Evolutionary conservation across 2,329 filamentous ascomycete genomes (phyloP).

Genomic region (Malbranchea zuffiana): DNA sequence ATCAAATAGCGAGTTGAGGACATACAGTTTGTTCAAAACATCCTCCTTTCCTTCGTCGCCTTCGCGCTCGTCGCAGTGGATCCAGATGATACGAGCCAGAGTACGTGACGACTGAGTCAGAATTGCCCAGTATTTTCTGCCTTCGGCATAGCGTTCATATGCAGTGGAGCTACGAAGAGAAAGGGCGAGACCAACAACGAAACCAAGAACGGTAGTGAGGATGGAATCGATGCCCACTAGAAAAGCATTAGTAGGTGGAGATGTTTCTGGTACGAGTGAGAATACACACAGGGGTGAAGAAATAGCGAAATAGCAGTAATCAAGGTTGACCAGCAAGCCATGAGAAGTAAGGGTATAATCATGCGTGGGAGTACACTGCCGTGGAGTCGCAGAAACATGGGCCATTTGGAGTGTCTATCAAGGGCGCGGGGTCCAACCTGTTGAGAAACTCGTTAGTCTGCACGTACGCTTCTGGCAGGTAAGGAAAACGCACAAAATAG

Average conservation of each 20-base stretch:
- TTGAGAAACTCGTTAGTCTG: constrained; percentile 15
- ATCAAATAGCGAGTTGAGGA: background rate
- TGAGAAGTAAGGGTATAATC: constrained; percentile 55
- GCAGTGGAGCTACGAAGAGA: constrained; percentile 68
- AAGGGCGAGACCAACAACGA: constrained; percentile 67
- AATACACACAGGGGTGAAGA: constrained; percentile 31
- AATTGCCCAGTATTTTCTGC: constrained; percentile 52
- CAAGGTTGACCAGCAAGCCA: constrained; percentile 54
- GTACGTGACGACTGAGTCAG: constrained; percentile 47
- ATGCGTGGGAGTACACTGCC: constrained; percentile 65
- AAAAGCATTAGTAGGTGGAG: constrained; percentile 6
- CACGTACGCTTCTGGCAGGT: background rate
- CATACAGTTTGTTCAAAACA: constrained; percentile 54
- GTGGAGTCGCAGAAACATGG: constrained; percentile 63
- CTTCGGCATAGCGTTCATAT: constrained; percentile 58
- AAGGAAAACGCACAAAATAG: constrained; percentile 43
- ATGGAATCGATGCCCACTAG: constrained; percentile 47
- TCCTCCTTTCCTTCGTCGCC: constrained; percentile 52
- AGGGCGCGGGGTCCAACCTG: constrained; percentile 50
- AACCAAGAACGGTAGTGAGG: constrained; percentile 66
- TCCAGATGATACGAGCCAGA: constrained; percentile 64
- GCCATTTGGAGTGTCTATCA: constrained; percentile 64
- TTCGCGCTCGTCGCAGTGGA: constrained; percentile 56
- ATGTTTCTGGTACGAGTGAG: constrained; percentile 6
- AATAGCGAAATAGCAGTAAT: constrained; percentile 49